Percentiles rank a stretch among this genome's conserved stretches.
Evolutionary conservation across 2,329 filamentous ascomycete species (phyloP).

Genomic region (Colletotrichum lupini): DNA sequence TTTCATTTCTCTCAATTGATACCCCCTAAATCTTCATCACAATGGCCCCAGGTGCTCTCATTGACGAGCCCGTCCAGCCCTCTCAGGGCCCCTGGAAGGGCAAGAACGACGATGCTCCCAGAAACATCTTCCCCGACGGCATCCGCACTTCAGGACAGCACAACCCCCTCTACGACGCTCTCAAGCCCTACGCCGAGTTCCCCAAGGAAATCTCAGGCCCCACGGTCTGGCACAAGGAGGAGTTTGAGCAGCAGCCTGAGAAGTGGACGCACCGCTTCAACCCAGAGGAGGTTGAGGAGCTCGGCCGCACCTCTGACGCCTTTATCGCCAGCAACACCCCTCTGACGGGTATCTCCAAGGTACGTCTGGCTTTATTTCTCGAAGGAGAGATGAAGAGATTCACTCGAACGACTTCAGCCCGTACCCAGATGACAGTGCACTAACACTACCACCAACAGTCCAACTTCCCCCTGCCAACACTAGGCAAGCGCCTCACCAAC

Average conservation of each 20-base stretch:
- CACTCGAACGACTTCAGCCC: neutral
- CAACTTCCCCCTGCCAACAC: constrained; percentile 57
- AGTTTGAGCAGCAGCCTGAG: constrained; percentile 71
- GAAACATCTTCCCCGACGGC: constrained; percentile 57
- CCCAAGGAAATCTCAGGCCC: constrained; percentile 77
- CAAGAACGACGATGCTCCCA: constrained; percentile 48
- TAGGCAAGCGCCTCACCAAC: constrained; percentile 47
- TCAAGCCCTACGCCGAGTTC: constrained; percentile 77
- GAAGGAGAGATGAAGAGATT: neutral
- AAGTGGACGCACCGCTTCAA: constrained; percentile 80
- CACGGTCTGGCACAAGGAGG: constrained; percentile 77
- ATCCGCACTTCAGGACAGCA: constrained; percentile 75
- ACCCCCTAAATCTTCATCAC: neutral
- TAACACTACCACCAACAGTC: constrained; percentile 37
- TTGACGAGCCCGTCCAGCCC: constrained; percentile 33
- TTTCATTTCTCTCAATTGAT: neutral
- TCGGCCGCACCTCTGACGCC: constrained; percentile 73
- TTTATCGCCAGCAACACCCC: constrained; percentile 75
- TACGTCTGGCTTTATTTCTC: neutral
- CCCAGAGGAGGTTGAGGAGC: constrained; percentile 72
- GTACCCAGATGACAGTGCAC: too few relatives aligned
- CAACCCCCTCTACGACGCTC: constrained; percentile 71
- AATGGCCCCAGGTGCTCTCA: constrained; percentile 38
- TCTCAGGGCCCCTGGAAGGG: constrained; percentile 29
- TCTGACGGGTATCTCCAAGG: constrained; percentile 72